Conservation (phyloP, 345 rosid genomes). For the Heritiera littoralis region DNA sequence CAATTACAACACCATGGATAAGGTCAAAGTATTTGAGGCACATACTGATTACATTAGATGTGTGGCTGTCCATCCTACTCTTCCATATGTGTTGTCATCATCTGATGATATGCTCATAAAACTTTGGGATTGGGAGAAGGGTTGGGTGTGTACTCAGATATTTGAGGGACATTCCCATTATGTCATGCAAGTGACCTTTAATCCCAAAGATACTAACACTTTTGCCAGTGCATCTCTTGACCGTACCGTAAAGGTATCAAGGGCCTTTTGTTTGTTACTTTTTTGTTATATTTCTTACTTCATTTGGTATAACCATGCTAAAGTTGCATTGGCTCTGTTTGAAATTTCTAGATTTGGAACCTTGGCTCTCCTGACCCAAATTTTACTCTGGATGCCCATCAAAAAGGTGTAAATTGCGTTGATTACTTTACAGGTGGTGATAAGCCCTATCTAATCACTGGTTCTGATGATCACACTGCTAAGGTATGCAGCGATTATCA, state of each 20-base stretch:
- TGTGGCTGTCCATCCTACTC: constrained; percentile 90
- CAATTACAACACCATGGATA: constrained; percentile 92
- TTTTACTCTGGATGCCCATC: constrained; percentile 93
- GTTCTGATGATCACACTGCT: constrained; percentile 95
- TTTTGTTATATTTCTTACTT: constrained; percentile 16
- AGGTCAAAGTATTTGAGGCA: constrained; percentile 91
- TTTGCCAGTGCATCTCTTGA: constrained; percentile 99
- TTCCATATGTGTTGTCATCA: constrained; percentile 86
- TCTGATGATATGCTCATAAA: constrained; percentile 99
- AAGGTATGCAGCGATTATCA: constrained; percentile 48
- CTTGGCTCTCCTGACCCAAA: constrained; percentile 95
- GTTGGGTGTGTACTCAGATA: constrained; percentile 87
- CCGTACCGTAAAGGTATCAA: constrained; percentile 77
- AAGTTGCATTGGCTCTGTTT: constrained; percentile 23
- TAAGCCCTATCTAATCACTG: constrained; percentile 87
- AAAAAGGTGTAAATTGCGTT: constrained; percentile 90
- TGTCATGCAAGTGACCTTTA: constrained; percentile 97
- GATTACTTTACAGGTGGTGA: constrained; percentile 96
- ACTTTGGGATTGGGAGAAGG: constrained; percentile 99
- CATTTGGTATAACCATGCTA: constrained; percentile 17
- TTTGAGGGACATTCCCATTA: constrained; percentile 99
- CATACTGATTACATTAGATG: constrained; percentile 96
- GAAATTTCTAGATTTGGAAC: constrained; percentile 74
- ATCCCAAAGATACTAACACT: constrained; percentile 88
- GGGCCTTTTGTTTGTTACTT: constrained; percentile 13